Conservation (phyloP, 306 rosid genomes). For the Trifolium dubium region DNA sequence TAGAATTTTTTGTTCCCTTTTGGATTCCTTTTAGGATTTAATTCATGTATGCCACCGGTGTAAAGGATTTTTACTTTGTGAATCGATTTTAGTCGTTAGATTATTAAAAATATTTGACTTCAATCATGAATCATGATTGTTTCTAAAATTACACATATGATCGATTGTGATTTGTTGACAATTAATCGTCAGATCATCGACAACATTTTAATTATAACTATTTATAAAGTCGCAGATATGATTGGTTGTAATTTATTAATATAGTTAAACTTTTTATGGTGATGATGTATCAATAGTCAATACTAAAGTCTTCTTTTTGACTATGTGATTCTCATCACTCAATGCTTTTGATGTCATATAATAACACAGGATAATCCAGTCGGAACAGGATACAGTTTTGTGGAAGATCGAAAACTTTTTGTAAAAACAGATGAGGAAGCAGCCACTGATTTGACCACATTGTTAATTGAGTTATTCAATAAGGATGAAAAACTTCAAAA, state of each 20-base stretch:
- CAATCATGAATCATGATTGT: background rate
- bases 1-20: background rate
- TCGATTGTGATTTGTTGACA: background rate
- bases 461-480: conserved; percentile 64
- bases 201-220: background rate
- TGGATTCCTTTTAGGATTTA: background rate
- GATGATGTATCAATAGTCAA: background rate
- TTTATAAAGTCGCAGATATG: background rate
- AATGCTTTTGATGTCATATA: background rate
- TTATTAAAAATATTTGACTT: background rate
- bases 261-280: background rate
- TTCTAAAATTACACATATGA: background rate
- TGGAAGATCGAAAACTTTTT: conserved; percentile 57
- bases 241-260: background rate
- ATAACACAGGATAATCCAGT: conserved; percentile 82
- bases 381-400: conserved; percentile 89
- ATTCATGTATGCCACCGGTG: background rate
- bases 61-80: too few species aligned
- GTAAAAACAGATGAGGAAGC: conserved; percentile 84
- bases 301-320: background rate
- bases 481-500: conserved; percentile 60
- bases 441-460: conserved; percentile 71
- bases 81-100: background rate
- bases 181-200: background rate
- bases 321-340: background rate